phyloP scores from a whole-genome alignment of 169 alveolate genomes.

The Theileria sp. region DNA sequence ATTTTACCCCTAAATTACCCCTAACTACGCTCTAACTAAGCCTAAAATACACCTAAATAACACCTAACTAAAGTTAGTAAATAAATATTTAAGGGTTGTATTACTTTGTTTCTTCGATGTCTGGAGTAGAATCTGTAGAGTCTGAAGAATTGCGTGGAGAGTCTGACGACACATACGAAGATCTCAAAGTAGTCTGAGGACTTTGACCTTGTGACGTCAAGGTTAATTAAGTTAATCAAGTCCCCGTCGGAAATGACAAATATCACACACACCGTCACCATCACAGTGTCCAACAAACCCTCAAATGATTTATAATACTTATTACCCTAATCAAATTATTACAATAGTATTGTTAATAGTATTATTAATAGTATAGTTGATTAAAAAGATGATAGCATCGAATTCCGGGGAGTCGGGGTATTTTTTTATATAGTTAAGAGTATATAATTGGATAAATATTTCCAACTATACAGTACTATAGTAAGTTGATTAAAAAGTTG shows the following conservation, averaged over 20 bases:
- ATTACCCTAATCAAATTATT: conserved; percentile 11
- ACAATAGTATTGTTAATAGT: too few species aligned
- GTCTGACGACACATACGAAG: not conserved
- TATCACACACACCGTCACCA: conserved; percentile 20
- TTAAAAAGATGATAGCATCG: too few species aligned
- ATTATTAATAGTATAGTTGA: too few species aligned
- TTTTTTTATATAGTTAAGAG: not conserved
- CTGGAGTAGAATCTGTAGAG: conserved; percentile 17
- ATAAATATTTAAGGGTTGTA: not conserved
- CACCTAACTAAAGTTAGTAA: not conserved
- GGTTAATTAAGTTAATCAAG: not conserved
- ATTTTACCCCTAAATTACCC: too few species aligned
- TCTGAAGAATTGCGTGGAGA: conserved; percentile 1
- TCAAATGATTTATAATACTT: conserved; percentile 29
- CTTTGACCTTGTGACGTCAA: not conserved
- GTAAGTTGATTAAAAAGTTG: too few species aligned
- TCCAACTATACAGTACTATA: too few species aligned
- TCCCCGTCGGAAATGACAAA: conserved; percentile 2
- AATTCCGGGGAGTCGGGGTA: too few species aligned
- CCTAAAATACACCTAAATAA: too few species aligned
- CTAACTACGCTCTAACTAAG: too few species aligned
- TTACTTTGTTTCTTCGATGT: conserved; percentile 16
- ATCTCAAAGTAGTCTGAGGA: conserved; percentile 7
- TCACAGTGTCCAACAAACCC: conserved; percentile 15
- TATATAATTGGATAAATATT: too few species aligned